Conservation (phyloP, 805 yeast genomes). For the Spathaspora passalidarum region DNA sequence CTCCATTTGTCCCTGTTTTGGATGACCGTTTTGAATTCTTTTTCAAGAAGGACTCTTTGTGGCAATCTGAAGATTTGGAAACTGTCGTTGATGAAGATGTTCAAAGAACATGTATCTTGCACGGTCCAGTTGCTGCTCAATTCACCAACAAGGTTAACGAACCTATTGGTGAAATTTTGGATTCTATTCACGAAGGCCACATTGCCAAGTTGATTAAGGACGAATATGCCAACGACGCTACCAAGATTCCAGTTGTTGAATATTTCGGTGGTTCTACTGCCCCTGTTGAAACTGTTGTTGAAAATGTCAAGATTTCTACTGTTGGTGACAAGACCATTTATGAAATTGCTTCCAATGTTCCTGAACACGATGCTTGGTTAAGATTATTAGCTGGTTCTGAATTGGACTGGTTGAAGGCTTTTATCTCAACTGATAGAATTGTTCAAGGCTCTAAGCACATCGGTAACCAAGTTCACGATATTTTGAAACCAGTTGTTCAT, state of each 20-base stretch:
- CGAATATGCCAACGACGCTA: constrained; percentile 64
- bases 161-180: constrained; percentile 89
- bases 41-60: constrained; percentile 97
- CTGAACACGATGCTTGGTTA: constrained; percentile 58
- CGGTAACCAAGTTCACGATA: constrained; percentile 73
- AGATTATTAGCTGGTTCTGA: constrained; percentile 73
- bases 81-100: constrained; percentile 96
- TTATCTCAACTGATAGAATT: constrained; percentile 71
- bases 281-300: constrained; percentile 22
- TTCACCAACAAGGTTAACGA: constrained; percentile 83
- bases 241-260: constrained; percentile 83
- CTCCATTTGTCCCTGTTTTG: constrained; percentile 93
- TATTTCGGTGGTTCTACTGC: constrained; percentile 71
- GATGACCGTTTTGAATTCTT: constrained; percentile 92
- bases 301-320: constrained; percentile 11
- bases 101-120: constrained; percentile 97
- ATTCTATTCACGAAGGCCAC: constrained; percentile 87
- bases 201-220: constrained; percentile 66
- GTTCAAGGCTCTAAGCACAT: constrained; percentile 84
- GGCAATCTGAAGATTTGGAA: constrained; percentile 98
- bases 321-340: constrained; percentile 29
- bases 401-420: constrained; percentile 88
- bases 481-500: constrained; percentile 69
- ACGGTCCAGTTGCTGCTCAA: constrained; percentile 98
- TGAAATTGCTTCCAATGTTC: constrained; percentile 33